Conservation (phyloP, 768 basidiomycete genomes). For the Rhodosporidiobolus odoratus region DNA sequence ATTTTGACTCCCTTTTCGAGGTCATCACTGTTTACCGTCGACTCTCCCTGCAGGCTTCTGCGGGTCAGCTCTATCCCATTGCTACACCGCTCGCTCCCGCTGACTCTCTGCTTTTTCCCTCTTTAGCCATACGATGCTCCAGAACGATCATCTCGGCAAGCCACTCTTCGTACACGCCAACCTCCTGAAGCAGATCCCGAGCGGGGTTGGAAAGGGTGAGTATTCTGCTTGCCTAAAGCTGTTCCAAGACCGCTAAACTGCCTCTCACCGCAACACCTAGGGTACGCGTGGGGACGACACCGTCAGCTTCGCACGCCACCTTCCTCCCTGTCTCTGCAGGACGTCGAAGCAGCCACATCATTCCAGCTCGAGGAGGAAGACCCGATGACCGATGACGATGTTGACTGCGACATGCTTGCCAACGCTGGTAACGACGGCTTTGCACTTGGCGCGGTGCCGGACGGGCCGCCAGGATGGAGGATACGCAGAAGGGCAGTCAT, state of each 20-base stretch:
- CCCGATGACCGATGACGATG: slow-evolving; percentile 25
- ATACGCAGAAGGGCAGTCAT: slow-evolving; percentile 40
- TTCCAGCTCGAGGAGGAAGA: slow-evolving; percentile 2
- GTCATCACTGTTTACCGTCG: too few relatives aligned
- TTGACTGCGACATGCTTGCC: slow-evolving; percentile 42
- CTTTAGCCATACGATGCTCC: slow-evolving; percentile 44
- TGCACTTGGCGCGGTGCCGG: slow-evolving; percentile 31
- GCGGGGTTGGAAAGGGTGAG: slow-evolving; percentile 40
- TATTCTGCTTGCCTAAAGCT: neutral
- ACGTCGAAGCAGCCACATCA: neutral
- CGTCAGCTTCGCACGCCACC: slow-evolving; percentile 23
- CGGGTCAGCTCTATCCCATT: too few relatives aligned
- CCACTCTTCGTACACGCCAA: slow-evolving; percentile 48
- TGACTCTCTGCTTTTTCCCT: too few relatives aligned
- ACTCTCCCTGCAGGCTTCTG: slow-evolving; percentile 31
- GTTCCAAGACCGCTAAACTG: neutral
- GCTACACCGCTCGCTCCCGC: too few relatives aligned
- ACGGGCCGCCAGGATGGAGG: slow-evolving; percentile 24
- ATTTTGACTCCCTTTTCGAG: neutral
- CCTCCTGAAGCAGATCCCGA: slow-evolving; percentile 44
- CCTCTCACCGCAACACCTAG: neutral
- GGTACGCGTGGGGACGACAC: slow-evolving; percentile 27
- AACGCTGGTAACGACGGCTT: slow-evolving; percentile 42
- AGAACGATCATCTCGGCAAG: slow-evolving; percentile 44
- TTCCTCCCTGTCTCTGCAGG: neutral